Evolutionary conservation across 2,329 filamentous ascomycete species (phyloP).

Genomic region (Trichoderma endophyticum): DNA sequence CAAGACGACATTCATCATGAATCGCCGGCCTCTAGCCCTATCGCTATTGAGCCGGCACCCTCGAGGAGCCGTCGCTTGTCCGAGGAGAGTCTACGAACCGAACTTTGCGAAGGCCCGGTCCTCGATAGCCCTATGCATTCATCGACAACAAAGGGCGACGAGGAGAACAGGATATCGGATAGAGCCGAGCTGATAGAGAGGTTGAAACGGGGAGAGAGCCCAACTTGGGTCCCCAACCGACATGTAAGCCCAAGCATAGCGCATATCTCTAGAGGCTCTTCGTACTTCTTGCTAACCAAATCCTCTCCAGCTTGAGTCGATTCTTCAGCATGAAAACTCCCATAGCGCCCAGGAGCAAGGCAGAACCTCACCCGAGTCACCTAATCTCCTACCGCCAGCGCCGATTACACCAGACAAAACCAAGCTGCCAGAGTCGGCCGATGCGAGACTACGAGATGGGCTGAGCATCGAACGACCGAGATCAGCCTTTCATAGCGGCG

Average conservation of each 20-base stretch:
- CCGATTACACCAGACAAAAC: conserved; percentile 48
- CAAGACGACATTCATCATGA: conserved; percentile 48
- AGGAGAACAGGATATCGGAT: conserved; percentile 47
- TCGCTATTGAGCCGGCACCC: conserved; percentile 22
- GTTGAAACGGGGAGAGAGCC: conserved; percentile 75
- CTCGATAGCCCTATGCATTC: conserved; percentile 39
- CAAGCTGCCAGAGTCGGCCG: conserved; percentile 27
- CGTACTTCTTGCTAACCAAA: not conserved
- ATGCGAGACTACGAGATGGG: conserved; percentile 50
- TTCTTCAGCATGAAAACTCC: conserved; percentile 28
- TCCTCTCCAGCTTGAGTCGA: conserved; percentile 38
- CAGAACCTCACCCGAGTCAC: conserved; percentile 36
- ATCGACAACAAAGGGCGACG: conserved; percentile 24
- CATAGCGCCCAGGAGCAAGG: conserved; percentile 24
- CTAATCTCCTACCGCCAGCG: conserved; percentile 44
- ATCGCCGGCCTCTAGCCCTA: conserved; percentile 21
- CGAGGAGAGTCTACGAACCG: conserved; percentile 59
- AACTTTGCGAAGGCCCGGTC: conserved; percentile 58
- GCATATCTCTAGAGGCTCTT: not conserved
- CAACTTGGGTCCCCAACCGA: conserved; percentile 67
- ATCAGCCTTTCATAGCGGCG: conserved; percentile 68
- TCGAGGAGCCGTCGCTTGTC: conserved; percentile 39
- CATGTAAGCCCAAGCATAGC: conserved; percentile 46
- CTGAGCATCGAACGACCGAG: conserved; percentile 75
- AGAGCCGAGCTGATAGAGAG: conserved; percentile 78